Percentiles rank a stretch among this genome's conserved stretches.
phyloP scores from a whole-genome alignment of 495 filamentous ascomycete species.

The Ramalina peruviana region DNA sequence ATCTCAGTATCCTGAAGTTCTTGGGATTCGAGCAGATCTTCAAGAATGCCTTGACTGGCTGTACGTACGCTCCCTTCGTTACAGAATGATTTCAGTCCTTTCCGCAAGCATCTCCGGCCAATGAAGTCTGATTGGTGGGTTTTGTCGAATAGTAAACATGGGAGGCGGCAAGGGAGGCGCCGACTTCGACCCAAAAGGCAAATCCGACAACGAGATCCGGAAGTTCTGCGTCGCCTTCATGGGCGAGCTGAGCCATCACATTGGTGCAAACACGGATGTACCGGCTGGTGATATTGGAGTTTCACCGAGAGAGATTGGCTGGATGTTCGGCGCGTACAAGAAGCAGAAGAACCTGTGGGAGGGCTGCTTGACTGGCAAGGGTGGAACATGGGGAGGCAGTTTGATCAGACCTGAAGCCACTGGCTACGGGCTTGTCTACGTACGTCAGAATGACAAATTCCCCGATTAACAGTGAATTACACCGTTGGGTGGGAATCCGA shows the following conservation, averaged over 20 bases:
- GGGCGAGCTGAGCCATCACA: slow-evolving; percentile 86
- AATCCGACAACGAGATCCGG: slow-evolving; percentile 92
- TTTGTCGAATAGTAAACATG: slow-evolving; percentile 58
- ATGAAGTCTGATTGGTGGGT: slow-evolving; percentile 9
- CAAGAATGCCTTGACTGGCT: slow-evolving; percentile 96
- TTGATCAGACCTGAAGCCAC: slow-evolving; percentile 96
- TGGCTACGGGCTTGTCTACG: slow-evolving; percentile 90
- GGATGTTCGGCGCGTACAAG: slow-evolving; percentile 92
- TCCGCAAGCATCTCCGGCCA: neutral
- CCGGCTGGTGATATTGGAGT: slow-evolving; percentile 94
- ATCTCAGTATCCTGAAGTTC: slow-evolving; percentile 96
- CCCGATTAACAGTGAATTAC: neutral
- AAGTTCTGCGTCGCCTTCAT: slow-evolving; percentile 96
- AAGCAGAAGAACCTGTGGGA: slow-evolving; percentile 80
- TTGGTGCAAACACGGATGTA: slow-evolving; percentile 91
- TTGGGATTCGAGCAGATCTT: slow-evolving; percentile 99
- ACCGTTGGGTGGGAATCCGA: no score
- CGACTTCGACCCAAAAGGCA: slow-evolving; percentile 99
- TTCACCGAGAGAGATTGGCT: slow-evolving; percentile 78
- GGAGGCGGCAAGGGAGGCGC: slow-evolving; percentile 96
- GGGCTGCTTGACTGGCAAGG: slow-evolving; percentile 93
- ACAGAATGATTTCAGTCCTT: neutral
- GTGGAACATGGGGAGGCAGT: slow-evolving; percentile 79
- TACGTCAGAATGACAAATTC: slow-evolving; percentile 15
- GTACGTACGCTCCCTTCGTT: slow-evolving; percentile 38